These are phyloP conservation scores for Fomitopsis schrenkii DNA, from an alignment of 1,284 basidiomycete genomes.

Conservation along the genomic window DNA sequence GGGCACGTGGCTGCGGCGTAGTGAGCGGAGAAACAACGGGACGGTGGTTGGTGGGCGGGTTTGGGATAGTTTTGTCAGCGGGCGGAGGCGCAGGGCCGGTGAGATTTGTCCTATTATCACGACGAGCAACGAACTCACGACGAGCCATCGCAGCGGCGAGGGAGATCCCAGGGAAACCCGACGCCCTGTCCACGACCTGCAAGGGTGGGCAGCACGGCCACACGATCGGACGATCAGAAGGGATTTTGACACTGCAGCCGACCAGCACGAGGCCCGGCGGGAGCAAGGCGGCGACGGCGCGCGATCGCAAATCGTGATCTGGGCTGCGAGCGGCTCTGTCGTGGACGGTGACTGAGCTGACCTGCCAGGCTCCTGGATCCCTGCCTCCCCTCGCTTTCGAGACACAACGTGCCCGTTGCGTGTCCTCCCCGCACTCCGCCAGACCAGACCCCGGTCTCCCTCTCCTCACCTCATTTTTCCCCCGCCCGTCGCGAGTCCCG, in stretches of 20 bases:
- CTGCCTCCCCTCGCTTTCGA: background rate
- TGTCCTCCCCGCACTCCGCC: background rate
- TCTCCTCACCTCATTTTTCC: conserved; percentile 12
- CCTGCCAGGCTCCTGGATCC: no score
- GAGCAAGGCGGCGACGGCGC: background rate
- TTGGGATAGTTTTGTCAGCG: background rate
- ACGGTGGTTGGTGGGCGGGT: background rate
- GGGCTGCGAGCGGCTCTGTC: background rate
- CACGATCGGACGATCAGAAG: background rate
- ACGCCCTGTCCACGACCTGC: no score
- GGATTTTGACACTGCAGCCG: background rate
- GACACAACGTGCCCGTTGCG: conserved; percentile 3
- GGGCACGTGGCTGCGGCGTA: background rate
- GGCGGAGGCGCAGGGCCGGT: background rate
- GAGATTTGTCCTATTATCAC: no score
- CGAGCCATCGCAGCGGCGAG: no score
- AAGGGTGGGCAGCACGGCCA: no score
- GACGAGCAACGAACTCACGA: no score
- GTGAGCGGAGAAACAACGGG: background rate
- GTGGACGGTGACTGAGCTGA: background rate
- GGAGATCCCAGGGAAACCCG: no score
- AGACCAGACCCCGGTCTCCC: conserved; percentile 18
- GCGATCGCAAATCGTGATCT: conserved; percentile 2
- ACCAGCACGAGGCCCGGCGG: background rate
- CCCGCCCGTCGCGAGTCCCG: background rate